These are phyloP conservation scores for Hyaloscypha finlandica DNA, from an alignment of 495 filamentous ascomycete species.

Conservation along the genomic window DNA sequence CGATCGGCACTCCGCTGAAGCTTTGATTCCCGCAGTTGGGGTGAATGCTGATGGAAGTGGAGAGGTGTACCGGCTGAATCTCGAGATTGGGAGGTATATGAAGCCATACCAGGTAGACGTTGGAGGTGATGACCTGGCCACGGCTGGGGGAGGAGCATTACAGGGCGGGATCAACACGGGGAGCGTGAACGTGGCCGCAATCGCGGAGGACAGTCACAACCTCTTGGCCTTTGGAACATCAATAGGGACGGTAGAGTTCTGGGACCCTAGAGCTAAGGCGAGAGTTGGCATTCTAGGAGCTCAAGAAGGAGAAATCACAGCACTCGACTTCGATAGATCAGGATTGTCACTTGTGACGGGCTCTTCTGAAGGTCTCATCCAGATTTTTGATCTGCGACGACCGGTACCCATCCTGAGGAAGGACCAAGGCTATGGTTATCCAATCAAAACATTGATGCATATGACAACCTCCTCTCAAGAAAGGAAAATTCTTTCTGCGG, in stretches of 20 bases:
- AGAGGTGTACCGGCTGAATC: constrained; percentile 89
- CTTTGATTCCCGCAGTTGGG: constrained; percentile 83
- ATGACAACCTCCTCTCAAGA: constrained; percentile 76
- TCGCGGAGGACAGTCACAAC: constrained; percentile 89
- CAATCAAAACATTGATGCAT: constrained; percentile 87
- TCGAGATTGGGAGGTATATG: constrained; percentile 90
- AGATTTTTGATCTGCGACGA: constrained; percentile 90
- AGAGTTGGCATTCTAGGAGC: constrained; percentile 74
- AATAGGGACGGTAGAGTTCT: constrained; percentile 93
- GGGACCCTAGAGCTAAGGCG: constrained; percentile 82
- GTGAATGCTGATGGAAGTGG: constrained; percentile 80
- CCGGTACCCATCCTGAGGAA: constrained; percentile 83
- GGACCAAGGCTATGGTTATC: constrained; percentile 95
- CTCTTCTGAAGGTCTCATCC: constrained; percentile 82
- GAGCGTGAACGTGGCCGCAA: constrained; percentile 83
- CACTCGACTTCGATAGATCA: constrained; percentile 80
- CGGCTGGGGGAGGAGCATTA: constrained; percentile 63
- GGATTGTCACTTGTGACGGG: constrained; percentile 89
- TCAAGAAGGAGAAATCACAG: constrained; percentile 75
- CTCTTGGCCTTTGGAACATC: constrained; percentile 95
- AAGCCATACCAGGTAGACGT: constrained; percentile 77
- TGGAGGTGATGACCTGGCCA: constrained; percentile 73
- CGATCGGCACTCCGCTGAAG: constrained; percentile 82
- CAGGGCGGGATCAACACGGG: constrained; percentile 83
- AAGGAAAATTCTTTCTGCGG: constrained; percentile 86